Percentiles rank a stretch among this genome's conserved stretches.
These are phyloP conservation scores for Pichia norvegensis DNA, from an alignment of 1,139 yeast species.

Conservation along the genomic window DNA sequence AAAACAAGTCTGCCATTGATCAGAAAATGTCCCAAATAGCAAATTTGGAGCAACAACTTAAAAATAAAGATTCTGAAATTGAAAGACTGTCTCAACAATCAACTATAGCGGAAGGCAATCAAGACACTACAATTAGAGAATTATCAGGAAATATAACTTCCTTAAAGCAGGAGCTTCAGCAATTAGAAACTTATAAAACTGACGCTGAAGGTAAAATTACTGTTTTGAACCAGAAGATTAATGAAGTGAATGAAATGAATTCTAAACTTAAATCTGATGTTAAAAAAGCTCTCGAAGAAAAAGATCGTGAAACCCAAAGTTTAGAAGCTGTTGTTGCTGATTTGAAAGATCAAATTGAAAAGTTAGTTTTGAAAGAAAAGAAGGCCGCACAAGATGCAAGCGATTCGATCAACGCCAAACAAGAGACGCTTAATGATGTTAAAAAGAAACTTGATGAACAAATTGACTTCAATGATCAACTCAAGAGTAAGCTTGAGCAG, in stretches of 20 bases:
- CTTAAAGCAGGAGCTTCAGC: background rate
- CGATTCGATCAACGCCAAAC: background rate
- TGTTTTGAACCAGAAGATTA: background rate
- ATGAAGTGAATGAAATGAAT: background rate
- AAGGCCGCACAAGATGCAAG: background rate
- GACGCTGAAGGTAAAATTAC: background rate
- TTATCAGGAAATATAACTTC: background rate
- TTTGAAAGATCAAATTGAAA: background rate
- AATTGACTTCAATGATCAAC: background rate
- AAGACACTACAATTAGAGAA: background rate
- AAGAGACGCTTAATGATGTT: background rate
- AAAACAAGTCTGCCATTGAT: background rate
- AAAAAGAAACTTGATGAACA: constrained; percentile 5
- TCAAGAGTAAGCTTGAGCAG: background rate
- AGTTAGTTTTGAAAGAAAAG: background rate
- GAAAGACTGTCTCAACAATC: background rate
- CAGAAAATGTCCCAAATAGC: background rate
- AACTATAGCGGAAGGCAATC: background rate
- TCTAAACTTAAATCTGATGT: background rate
- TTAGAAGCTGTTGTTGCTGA: background rate
- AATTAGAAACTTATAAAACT: constrained; percentile 1
- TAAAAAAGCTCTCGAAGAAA: background rate
- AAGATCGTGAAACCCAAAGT: background rate
- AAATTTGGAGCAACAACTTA: background rate
- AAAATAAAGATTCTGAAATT: background rate